A percentile compares a stretch with the other conserved stretches of the same genome.
Conservation (phyloP, 148 eudicot species). For the Persicaria maculosa region DNA sequence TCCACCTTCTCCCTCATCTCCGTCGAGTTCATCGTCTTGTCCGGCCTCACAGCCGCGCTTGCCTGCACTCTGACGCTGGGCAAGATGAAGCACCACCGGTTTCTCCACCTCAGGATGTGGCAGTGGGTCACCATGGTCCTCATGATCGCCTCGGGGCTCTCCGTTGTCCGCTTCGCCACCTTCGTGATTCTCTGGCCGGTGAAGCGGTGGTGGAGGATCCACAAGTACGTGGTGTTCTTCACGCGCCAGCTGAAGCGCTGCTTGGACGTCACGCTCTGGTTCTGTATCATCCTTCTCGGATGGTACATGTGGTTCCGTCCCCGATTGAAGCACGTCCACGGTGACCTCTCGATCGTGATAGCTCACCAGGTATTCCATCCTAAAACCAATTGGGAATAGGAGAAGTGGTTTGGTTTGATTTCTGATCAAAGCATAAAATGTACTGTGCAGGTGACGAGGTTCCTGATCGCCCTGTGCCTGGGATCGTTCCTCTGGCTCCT, state of each 20-base stretch:
- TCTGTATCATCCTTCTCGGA: not conserved
- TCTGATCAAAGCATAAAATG: no score
- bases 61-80: not conserved
- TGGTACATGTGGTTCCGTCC: slow-evolving; percentile 13
- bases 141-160: not conserved
- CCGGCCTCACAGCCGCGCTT: not conserved
- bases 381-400: no score
- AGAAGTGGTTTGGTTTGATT: no score
- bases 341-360: not conserved
- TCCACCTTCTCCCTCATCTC: not conserved
- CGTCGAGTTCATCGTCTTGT: not conserved
- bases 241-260: not conserved
- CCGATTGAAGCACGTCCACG: slow-evolving; percentile 7
- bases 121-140: slow-evolving; percentile 7
- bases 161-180: not conserved
- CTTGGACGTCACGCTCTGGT: slow-evolving; percentile 13
- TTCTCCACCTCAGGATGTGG: slow-evolving; percentile 7
- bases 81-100: not conserved
- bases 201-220: slow-evolving; percentile 6
- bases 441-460: not conserved
- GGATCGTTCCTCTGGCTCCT: slow-evolving; percentile 11
- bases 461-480: not conserved
- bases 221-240: slow-evolving; percentile 11
- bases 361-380: not conserved
- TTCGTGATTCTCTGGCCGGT: not conserved